Conservation (phyloP, 176 grass and related monocot genomes). For the Aegilops speltoides region DNA sequence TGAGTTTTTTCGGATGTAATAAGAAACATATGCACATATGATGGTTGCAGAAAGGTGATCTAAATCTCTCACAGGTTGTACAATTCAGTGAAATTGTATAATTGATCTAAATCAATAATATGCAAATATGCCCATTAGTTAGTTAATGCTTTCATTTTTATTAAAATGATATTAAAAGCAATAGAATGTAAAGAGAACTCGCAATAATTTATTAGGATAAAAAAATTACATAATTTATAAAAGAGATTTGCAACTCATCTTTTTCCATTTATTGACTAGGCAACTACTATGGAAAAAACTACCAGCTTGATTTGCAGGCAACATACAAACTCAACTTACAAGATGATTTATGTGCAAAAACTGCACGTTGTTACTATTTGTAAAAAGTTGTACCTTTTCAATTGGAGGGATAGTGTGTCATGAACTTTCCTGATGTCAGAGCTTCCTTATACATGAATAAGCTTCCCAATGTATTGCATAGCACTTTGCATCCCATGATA, state of each 20-base stretch:
- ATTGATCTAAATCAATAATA: neutral
- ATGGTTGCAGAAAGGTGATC: neutral
- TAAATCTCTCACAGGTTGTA: neutral
- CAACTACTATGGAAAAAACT: too few relatives aligned
- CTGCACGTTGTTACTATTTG: neutral
- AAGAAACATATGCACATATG: neutral
- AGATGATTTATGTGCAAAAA: neutral
- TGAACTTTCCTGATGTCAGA: conserved; percentile 5
- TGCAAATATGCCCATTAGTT: neutral
- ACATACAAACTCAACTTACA: neutral
- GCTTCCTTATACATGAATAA: conserved; percentile 45
- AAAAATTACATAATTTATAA: neutral
- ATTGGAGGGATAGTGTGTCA: neutral
- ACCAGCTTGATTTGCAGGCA: neutral
- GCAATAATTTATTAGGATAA: neutral
- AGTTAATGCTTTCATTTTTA: neutral
- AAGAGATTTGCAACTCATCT: neutral
- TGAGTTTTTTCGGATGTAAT: neutral
- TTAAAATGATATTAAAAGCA: neutral
- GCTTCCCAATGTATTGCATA: conserved; percentile 46
- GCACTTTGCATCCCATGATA: conserved; percentile 49
- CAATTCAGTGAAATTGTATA: neutral
- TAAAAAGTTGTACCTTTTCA: neutral
- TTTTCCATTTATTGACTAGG: neutral
- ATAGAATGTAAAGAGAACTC: neutral